Conservation (phyloP, 1,139 yeast species). For the Spencermartinsiella ligniputridi region DNA sequence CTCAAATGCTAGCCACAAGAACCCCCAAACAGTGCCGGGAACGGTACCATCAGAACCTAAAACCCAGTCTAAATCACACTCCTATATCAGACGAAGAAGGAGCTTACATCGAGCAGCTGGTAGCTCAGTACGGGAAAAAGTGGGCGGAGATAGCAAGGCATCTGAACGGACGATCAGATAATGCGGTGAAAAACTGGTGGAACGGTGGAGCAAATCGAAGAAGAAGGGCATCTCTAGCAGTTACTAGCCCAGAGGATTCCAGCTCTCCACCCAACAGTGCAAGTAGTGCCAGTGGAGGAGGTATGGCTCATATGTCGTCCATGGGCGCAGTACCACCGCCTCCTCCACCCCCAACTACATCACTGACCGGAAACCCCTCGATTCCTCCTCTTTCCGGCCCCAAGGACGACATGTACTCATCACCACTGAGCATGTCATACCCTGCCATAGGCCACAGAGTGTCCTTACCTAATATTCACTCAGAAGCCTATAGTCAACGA, state of each 20-base stretch:
- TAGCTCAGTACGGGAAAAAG: slow-evolving; percentile 74
- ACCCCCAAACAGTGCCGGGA: slow-evolving; percentile 93
- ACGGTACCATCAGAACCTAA: slow-evolving; percentile 85
- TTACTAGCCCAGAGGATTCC: slow-evolving; percentile 12
- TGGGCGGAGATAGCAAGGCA: slow-evolving; percentile 96
- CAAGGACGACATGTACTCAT: not conserved
- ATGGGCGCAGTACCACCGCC: not conserved
- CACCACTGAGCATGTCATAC: slow-evolving; percentile 10
- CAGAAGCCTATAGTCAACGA: slow-evolving; percentile 11
- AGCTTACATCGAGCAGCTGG: slow-evolving; percentile 70
- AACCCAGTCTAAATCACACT: slow-evolving; percentile 73
- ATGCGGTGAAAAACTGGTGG: slow-evolving; percentile 96
- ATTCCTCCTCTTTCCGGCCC: slow-evolving; percentile 4
- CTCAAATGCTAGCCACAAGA: slow-evolving; percentile 67
- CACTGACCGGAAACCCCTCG: too few relatives aligned
- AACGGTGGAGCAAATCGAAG: slow-evolving; percentile 86
- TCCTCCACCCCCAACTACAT: slow-evolving; percentile 1
- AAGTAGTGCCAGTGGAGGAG: slow-evolving; percentile 1
- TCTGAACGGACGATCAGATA: slow-evolving; percentile 80
- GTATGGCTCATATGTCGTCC: not conserved
- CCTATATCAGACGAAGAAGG: slow-evolving; percentile 90
- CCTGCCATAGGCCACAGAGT: slow-evolving; percentile 25
- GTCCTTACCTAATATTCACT: slow-evolving; percentile 28
- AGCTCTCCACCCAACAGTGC: slow-evolving; percentile 1
- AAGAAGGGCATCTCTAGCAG: slow-evolving; percentile 44